These are phyloP conservation scores for Xylaria sp. DNA, from an alignment of 2,329 filamentous ascomycete genomes.

Conservation along the genomic window DNA sequence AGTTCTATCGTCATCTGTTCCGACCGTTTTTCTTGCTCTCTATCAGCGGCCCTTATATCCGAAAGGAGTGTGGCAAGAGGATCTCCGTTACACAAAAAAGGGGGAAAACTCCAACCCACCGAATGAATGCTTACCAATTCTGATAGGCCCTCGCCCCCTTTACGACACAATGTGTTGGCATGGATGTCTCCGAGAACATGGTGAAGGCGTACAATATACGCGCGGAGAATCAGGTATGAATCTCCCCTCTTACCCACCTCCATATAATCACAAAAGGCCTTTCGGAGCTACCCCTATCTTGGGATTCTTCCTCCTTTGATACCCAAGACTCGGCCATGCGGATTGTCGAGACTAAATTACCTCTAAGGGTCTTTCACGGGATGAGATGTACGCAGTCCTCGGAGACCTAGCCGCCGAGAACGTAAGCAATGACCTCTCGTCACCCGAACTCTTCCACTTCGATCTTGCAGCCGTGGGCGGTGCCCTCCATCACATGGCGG, in stretches of 20 bases:
- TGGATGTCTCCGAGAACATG: conserved; percentile 70
- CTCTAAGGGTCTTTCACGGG: conserved; percentile 41
- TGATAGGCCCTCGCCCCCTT: conserved; percentile 54
- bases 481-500: conserved; percentile 63
- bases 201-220: conserved; percentile 59
- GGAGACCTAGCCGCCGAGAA: conserved; percentile 51
- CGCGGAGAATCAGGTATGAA: conserved; percentile 46
- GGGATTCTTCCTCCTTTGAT: not conserved
- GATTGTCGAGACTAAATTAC: not conserved
- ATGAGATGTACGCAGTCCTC: conserved; percentile 51
- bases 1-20: not conserved
- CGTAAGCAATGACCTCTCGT: conserved; percentile 50
- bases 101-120: too few relatives aligned
- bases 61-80: not conserved
- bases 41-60: too few relatives aligned
- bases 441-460: conserved; percentile 61
- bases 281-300: not conserved
- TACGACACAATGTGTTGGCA: conserved; percentile 57
- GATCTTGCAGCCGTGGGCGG: conserved; percentile 60
- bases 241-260: too few relatives aligned
- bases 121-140: not conserved
- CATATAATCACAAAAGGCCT: too few relatives aligned
- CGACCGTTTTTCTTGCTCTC: not conserved
- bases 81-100: too few relatives aligned
- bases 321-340: not conserved